These are phyloP conservation scores for Cadophora gregata DNA, from an alignment of 2,329 filamentous ascomycete genomes.

Conservation along the genomic window DNA sequence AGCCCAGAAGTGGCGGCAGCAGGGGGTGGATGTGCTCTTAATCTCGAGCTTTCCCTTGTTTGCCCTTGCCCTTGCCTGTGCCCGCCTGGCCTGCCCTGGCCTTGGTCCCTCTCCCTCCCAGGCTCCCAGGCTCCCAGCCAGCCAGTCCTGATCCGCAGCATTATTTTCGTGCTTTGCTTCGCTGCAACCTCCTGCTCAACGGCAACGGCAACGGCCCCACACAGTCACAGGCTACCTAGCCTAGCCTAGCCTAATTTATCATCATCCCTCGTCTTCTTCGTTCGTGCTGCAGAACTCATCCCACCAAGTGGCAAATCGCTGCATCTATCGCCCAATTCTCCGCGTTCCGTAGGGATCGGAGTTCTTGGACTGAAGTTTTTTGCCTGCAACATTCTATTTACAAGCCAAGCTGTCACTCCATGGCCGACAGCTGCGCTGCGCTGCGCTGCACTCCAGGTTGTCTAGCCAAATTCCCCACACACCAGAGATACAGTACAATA, in stretches of 20 bases:
- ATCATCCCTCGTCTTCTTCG: background rate
- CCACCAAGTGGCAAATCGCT: constrained; percentile 31
- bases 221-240: no score
- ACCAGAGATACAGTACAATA: constrained; percentile 3
- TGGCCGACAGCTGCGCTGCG: constrained; percentile 1
- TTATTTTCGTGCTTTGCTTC: constrained; percentile 15
- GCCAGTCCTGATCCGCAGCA: constrained; percentile 10
- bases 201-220: background rate
- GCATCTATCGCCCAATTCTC: constrained; percentile 31
- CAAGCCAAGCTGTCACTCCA: background rate
- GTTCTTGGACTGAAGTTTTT: background rate
- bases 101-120: no score
- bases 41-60: constrained; percentile 1
- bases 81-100: background rate
- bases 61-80: background rate
- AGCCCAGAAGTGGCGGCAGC: constrained; percentile 10
- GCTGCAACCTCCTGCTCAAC: background rate
- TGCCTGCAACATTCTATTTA: background rate
- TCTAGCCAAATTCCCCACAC: constrained; percentile 10
- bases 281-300: background rate
- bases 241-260: no score
- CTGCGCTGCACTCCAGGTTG: constrained; percentile 20
- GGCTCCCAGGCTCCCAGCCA: no score
- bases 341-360: background rate
- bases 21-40: constrained; percentile 3